A percentile compares a stretch with the other conserved stretches of the same genome.
Conservation (phyloP, 2,329 filamentous ascomycete genomes). For the Sordariomycetes sp. region DNA sequence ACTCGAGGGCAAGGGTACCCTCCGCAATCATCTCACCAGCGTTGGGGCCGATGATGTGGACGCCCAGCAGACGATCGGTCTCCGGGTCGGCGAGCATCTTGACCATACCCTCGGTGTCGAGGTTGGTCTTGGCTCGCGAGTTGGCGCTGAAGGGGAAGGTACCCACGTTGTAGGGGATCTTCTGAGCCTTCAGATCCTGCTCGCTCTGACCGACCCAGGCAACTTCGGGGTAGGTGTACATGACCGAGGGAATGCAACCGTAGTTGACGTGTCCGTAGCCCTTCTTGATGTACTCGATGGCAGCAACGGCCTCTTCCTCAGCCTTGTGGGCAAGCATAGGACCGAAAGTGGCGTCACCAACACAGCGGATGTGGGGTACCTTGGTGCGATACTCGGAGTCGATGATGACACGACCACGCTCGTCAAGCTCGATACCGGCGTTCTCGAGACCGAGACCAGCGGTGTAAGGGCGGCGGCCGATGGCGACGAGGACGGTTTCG, state of each 20-base stretch:
- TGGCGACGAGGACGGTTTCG: slow-evolving; percentile 92
- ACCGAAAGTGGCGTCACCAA: slow-evolving; percentile 93
- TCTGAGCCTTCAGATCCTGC: slow-evolving; percentile 83
- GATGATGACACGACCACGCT: slow-evolving; percentile 89
- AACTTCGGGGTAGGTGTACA: slow-evolving; percentile 99
- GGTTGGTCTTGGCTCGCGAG: slow-evolving; percentile 97
- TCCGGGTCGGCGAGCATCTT: slow-evolving; percentile 96
- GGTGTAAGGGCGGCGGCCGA: slow-evolving; percentile 93
- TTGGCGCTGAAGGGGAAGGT: slow-evolving; percentile 97
- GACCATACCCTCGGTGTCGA: slow-evolving; percentile 90
- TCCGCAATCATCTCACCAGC: slow-evolving; percentile 99
- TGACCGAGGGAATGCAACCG: slow-evolving; percentile 91
- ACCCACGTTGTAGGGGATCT: slow-evolving; percentile 86
- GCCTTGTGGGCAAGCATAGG: slow-evolving; percentile 99
- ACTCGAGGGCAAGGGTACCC: slow-evolving; percentile 89
- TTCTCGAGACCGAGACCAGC: slow-evolving; percentile 87
- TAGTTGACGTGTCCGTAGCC: slow-evolving; percentile 99
- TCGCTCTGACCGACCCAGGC: slow-evolving; percentile 98
- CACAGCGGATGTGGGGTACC: slow-evolving; percentile 90
- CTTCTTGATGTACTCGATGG: slow-evolving; percentile 95
- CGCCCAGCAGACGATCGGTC: slow-evolving; percentile 89
- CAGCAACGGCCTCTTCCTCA: slow-evolving; percentile 93
- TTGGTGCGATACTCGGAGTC: slow-evolving; percentile 99
- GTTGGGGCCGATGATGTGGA: slow-evolving; percentile 93
- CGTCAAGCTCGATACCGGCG: slow-evolving; percentile 83